These are phyloP conservation scores for Plenodomus biglobosus DNA, from an alignment of 2,329 filamentous ascomycete genomes.

Conservation along the genomic window DNA sequence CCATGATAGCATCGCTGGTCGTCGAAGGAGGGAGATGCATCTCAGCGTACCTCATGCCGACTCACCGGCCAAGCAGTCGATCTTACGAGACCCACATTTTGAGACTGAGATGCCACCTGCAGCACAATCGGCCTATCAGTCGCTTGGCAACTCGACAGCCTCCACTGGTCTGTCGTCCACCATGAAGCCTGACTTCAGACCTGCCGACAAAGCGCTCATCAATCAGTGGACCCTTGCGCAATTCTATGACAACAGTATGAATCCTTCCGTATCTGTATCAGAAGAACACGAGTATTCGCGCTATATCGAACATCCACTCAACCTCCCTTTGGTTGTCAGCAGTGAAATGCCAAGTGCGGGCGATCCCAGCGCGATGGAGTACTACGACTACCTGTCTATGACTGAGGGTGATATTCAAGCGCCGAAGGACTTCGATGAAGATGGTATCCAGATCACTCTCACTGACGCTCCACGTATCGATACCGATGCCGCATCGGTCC, in stretches of 20 bases:
- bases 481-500: conserved; percentile 29
- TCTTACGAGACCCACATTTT: conserved; percentile 46
- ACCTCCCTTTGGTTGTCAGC: conserved; percentile 78
- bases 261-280: conserved; percentile 73
- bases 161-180: conserved; percentile 32
- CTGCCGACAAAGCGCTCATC: conserved; percentile 75
- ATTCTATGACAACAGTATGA: conserved; percentile 80
- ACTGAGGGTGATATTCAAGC: conserved; percentile 23
- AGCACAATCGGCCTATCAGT: conserved; percentile 24
- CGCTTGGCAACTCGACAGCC: conserved; percentile 30
- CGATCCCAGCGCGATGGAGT: conserved; percentile 61
- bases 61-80: conserved; percentile 45
- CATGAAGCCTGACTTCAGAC: conserved; percentile 44
- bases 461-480: conserved; percentile 21
- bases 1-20: conserved; percentile 19
- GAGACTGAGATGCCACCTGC: conserved; percentile 31
- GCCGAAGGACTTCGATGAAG: conserved; percentile 21
- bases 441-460: conserved; percentile 15
- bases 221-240: conserved; percentile 88
- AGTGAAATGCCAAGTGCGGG: conserved; percentile 61
- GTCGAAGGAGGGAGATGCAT: conserved; percentile 24
- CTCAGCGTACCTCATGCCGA: conserved; percentile 35
- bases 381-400: conserved; percentile 76
- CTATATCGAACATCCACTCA: conserved; percentile 86
- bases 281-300: conserved; percentile 85